Base-by-base conservation (phyloP, 208 protist species). In the Novymonas esmeraldas region DNA sequence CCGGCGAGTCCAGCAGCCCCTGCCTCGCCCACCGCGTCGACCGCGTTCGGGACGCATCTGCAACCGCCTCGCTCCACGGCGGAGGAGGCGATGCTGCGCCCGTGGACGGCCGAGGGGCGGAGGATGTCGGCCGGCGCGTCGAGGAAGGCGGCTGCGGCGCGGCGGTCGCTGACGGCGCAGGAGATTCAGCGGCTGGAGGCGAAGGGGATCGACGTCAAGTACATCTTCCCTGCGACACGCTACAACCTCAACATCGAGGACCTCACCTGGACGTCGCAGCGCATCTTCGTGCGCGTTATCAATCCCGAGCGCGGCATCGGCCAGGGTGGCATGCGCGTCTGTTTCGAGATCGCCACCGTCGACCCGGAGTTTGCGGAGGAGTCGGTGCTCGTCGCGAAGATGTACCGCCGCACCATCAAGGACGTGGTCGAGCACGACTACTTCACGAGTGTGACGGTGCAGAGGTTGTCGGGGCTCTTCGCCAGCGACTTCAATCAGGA, bases 251-350 rank as follows among this genome's bases (percentile, higher is more conserved):
- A 84, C 63, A 46, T 85, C n/a, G 31, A 65, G 24, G 68, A 56
- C 29, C 63, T 79, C 13, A 64, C 54, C 22, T 92, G 85, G 85
- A 55, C 51, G 6, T 16, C 61, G 22, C 31, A 39, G 22, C 59
- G 51, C 29, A 82, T 76, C 3, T 77, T 81, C 34, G 73, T 92
- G 20, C 73, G 79, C 10, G 70, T 92, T 18, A 31, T 73, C 6
- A 75, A 73, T 26, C 85, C 85, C 29, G 57, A 83, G 9, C 58
- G 54, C 24, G 70, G 67, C 14, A 73, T 89, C 39, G 81, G 64
- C 13, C 76, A 82, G 58, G 87, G 87, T 42, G 87, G 82, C 45
- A 93, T 93, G 87, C 84, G 87, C 10, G 74, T 89, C 13, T 90
- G 84, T 57, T 93, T 84, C 54, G 80, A 89, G 48, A 80, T 93